A percentile compares a stretch with the other conserved stretches of the same genome.
phyloP scores from a whole-genome alignment of 208 protist genomes.

The Acanthamoeba rhysodes region DNA sequence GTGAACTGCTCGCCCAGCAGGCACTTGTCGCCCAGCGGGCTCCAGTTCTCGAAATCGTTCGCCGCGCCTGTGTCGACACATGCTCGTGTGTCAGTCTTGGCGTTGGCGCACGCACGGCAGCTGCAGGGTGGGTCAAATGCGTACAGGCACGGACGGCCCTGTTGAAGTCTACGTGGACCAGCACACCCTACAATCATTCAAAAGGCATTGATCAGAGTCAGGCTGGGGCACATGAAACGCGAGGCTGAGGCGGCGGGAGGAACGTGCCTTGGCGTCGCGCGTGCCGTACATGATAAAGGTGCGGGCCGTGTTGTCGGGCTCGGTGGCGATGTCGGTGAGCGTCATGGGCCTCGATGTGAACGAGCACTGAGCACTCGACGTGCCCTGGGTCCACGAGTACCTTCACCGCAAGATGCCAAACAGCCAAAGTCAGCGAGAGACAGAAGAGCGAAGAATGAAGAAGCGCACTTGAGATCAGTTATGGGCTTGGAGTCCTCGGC shows the following conservation, averaged over 20 bases:
- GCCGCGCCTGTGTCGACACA: background rate
- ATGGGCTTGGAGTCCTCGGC: constrained; percentile 17
- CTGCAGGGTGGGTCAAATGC: background rate
- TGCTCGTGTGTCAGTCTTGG: too few species aligned
- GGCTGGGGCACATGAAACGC: too few species aligned
- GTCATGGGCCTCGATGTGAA: background rate
- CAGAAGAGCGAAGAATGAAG: background rate
- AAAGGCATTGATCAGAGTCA: background rate
- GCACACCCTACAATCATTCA: background rate
- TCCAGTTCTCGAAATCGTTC: constrained; percentile 36
- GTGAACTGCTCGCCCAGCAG: constrained; percentile 15
- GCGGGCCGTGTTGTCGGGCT: constrained; percentile 57
- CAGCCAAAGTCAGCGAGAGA: background rate
- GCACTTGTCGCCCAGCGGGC: constrained; percentile 32
- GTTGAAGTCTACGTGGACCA: constrained; percentile 18
- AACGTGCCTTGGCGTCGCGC: background rate
- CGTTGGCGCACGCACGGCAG: background rate
- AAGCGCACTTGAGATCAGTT: background rate
- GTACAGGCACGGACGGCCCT: background rate
- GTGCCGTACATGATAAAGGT: constrained; percentile 62
- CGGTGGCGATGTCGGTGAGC: constrained; percentile 41
- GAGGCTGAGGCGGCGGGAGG: background rate
- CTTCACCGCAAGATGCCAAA: background rate
- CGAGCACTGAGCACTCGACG: background rate
- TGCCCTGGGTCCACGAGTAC: constrained; percentile 47